Evolutionary conservation across 768 basidiomycete species (phyloP), one percentile per base, ranked within the genome.

Genomic region (Rhizopogon roseolus): DNA sequence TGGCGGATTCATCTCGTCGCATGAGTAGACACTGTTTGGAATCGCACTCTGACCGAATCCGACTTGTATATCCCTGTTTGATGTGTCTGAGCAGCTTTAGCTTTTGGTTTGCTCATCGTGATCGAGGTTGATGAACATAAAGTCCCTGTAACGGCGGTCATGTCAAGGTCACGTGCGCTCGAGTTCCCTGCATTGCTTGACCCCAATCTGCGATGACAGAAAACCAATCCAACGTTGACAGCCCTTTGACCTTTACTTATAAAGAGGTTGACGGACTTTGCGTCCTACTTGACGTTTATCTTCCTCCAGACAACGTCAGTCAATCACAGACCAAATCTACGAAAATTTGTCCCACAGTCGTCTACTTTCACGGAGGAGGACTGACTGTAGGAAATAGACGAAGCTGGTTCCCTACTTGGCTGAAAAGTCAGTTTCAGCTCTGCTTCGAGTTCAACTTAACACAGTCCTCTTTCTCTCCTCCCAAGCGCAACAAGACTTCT

Each of bases 391-490:
- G 85, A 1, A 79, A 81, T 57, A 72, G 78, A 50, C 64, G 62
- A 32, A 81, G 78, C 60, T 87, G 84, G 83, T 81, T 86, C 63
- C 85, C 86, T 2, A 56, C 50, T n/a, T 88, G 86, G 86, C 66
- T 88, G 25, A 65, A 76, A 45, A 73, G 86, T 86, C 28, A 50
- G 73, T 60, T 28, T 17, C n/a, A 10, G n/a, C 5, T 28, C 7
- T 52, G n/a, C 29, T 50, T 9, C 41, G 19, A n/a, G 27, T 10
- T 14, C 25, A 25, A 46, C 13, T 7, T 17, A 1, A 36, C 38
- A n/a, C n/a, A n/a, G n/a, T n/a, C 19, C 8, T 10, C 32, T 14
- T 51, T 49, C 28, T 22, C 44, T 50, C 14, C 36, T 41, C 40
- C 43, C 13, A 14, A 22, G 4, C 10, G 19, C 27, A 50, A 19